These are phyloP conservation scores for Curvularia sp. DNA, from an alignment of 2,329 filamentous ascomycete species.

Conservation along the genomic window DNA sequence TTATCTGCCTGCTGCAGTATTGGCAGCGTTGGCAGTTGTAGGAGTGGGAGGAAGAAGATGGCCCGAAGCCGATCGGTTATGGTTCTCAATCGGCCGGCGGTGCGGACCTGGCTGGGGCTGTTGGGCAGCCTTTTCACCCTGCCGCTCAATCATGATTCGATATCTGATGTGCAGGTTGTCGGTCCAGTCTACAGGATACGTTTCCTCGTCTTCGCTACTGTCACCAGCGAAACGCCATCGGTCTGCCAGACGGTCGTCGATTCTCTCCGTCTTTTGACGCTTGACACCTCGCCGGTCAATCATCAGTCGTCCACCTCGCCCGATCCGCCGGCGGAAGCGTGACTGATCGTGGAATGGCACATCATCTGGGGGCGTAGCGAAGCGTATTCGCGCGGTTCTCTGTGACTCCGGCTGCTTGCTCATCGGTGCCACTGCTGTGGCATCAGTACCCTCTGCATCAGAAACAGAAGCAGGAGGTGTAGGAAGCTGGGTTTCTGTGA, in stretches of 20 bases:
- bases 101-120: slow-evolving; percentile 34
- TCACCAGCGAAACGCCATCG: slow-evolving; percentile 86
- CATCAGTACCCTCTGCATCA: slow-evolving; percentile 52
- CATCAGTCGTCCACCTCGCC: slow-evolving; percentile 83
- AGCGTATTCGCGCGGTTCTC: slow-evolving; percentile 45
- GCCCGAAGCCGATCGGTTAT: slow-evolving; percentile 47
- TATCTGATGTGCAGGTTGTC: slow-evolving; percentile 64
- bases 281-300: slow-evolving; percentile 81
- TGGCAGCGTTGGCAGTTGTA: slow-evolving; percentile 22
- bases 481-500: slow-evolving; percentile 51
- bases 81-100: slow-evolving; percentile 43
- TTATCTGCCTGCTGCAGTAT: slow-evolving; percentile 19
- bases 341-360: slow-evolving; percentile 56
- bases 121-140: slow-evolving; percentile 49
- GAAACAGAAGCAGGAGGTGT: slow-evolving; percentile 57
- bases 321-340: slow-evolving; percentile 82
- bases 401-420: slow-evolving; percentile 36
- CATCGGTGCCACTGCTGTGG: slow-evolving; percentile 48
- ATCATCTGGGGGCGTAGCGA: slow-evolving; percentile 50
- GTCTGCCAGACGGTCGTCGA: slow-evolving; percentile 47
- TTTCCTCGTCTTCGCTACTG: slow-evolving; percentile 76
- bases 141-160: slow-evolving; percentile 58
- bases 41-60: slow-evolving; percentile 46
- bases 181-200: slow-evolving; percentile 77
- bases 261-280: slow-evolving; percentile 49